phyloP scores from a whole-genome alignment of 208 protist species.

The Lotmaria passim region DNA sequence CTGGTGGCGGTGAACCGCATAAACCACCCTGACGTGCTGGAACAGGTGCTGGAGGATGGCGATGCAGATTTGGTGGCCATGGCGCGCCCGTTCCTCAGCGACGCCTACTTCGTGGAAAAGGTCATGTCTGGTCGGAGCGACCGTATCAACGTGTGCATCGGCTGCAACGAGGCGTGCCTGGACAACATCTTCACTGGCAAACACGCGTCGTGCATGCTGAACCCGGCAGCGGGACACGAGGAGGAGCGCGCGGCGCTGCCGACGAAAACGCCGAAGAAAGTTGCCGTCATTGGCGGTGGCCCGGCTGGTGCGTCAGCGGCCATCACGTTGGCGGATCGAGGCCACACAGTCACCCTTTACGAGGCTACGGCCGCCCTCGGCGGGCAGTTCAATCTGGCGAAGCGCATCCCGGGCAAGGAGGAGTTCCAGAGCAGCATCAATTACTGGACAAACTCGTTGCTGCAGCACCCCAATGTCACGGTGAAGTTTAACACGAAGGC shows the following conservation, averaged over 20 bases:
- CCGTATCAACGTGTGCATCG: conserved; percentile 94
- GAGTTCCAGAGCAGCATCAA: conserved; percentile 89
- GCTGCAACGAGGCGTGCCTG: conserved; percentile 94
- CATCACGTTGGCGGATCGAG: conserved; percentile 82
- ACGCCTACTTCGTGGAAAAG: conserved; percentile 91
- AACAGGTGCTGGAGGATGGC: conserved; percentile 73
- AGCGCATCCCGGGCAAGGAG: conserved; percentile 93
- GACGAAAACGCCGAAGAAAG: conserved; percentile 47
- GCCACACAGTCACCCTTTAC: conserved; percentile 92
- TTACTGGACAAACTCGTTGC: conserved; percentile 88
- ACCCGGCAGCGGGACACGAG: conserved; percentile 90
- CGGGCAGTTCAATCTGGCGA: conserved; percentile 94
- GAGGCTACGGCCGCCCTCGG: conserved; percentile 77
- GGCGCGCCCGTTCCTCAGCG: conserved; percentile 91
- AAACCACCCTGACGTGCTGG: conserved; percentile 87
- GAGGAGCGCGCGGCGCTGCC: conserved; percentile 69
- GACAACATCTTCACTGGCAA: conserved; percentile 91
- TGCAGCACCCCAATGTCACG: conserved; percentile 56
- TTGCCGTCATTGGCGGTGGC: conserved; percentile 93
- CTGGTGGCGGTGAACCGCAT: conserved; percentile 94
- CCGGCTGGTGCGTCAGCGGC: conserved; percentile 89
- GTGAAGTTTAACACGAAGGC: conserved; percentile 79
- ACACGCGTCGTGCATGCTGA: conserved; percentile 91
- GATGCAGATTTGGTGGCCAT: conserved; percentile 93
- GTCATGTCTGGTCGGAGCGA: conserved; percentile 50